Conservation (phyloP, 371 early-diverging fungal genomes). For the Quaeritorhiza haematococci region DNA sequence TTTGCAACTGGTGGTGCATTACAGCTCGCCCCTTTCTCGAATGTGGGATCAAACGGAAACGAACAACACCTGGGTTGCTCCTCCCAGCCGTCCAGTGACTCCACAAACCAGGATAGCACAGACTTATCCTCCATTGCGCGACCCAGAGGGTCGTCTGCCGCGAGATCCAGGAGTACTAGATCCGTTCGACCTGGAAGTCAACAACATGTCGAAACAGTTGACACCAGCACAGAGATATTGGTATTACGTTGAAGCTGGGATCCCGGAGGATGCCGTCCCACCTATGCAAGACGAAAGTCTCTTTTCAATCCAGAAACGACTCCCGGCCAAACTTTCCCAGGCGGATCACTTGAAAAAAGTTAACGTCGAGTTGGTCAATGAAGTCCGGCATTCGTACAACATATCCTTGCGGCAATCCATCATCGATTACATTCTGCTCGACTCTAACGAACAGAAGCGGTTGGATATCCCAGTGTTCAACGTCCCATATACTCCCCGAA, state of each 20-base stretch:
- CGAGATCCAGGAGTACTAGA: constrained; percentile 28
- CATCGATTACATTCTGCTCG: constrained; percentile 50
- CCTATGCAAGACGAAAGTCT: constrained; percentile 24
- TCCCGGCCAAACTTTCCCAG: constrained; percentile 12
- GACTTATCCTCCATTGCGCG: constrained; percentile 22
- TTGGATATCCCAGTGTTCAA: constrained; percentile 36
- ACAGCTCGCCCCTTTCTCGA: too few species aligned
- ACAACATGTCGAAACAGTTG: constrained; percentile 37
- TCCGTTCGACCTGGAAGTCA: constrained; percentile 40
- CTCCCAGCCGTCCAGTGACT: constrained; percentile 31
- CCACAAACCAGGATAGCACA: constrained; percentile 28
- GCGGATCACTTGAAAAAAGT: constrained; percentile 21
- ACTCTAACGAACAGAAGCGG: constrained; percentile 36
- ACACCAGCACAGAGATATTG: constrained; percentile 46
- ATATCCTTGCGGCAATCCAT: constrained; percentile 41
- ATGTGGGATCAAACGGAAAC: too few species aligned
- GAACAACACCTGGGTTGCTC: too few species aligned
- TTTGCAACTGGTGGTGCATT: too few species aligned
- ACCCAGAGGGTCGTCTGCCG: constrained; percentile 9
- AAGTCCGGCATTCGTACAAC: constrained; percentile 30
- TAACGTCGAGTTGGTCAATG: constrained; percentile 19
- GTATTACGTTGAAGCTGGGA: constrained; percentile 39
- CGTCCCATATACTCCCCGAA: constrained; percentile 23
- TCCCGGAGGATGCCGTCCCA: constrained; percentile 34
- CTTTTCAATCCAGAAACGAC: constrained; percentile 11